phyloP scores from a whole-genome alignment of 1,284 basidiomycete species.

The Ustilago xerochloae region DNA sequence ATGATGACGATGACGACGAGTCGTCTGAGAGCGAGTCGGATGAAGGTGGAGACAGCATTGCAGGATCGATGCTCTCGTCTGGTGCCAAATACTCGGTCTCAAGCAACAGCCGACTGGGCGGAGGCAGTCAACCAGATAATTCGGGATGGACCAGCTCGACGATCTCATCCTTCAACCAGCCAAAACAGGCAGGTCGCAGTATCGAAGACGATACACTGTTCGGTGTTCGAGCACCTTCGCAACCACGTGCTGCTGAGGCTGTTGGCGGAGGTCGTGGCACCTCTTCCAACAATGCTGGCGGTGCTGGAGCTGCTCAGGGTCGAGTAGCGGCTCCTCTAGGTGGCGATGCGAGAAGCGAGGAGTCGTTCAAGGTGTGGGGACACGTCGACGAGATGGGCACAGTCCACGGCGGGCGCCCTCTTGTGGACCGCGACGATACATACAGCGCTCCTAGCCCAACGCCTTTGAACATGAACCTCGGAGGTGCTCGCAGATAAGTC shows the following conservation, averaged over 20 bases:
- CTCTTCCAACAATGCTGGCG: background rate
- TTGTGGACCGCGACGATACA: slow-evolving; percentile 57
- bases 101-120: slow-evolving; percentile 42
- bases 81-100: slow-evolving; percentile 44
- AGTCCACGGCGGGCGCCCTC: slow-evolving; percentile 53
- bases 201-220: slow-evolving; percentile 66
- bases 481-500: slow-evolving; percentile 12
- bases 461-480: slow-evolving; percentile 47
- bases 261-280: slow-evolving; percentile 3
- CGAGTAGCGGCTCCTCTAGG: background rate
- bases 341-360: slow-evolving; percentile 19
- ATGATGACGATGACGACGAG: slow-evolving; percentile 55
- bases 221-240: slow-evolving; percentile 49
- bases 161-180: slow-evolving; percentile 46
- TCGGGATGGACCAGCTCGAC: slow-evolving; percentile 52
- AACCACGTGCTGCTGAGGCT: slow-evolving; percentile 19
- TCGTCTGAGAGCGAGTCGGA: slow-evolving; percentile 46
- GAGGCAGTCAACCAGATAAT: slow-evolving; percentile 33
- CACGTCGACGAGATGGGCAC: slow-evolving; percentile 59
- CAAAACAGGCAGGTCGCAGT: slow-evolving; percentile 40
- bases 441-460: slow-evolving; percentile 61
- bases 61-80: slow-evolving; percentile 40
- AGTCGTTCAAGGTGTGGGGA: slow-evolving; percentile 47
- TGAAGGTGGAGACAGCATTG: slow-evolving; percentile 27
- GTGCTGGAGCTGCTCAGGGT: slow-evolving; percentile 1